Percentiles rank a stretch among this genome's conserved stretches.
Evolutionary conservation across 441 rosid species (phyloP).

Genomic region (Cnidoscolus chayamansa): DNA sequence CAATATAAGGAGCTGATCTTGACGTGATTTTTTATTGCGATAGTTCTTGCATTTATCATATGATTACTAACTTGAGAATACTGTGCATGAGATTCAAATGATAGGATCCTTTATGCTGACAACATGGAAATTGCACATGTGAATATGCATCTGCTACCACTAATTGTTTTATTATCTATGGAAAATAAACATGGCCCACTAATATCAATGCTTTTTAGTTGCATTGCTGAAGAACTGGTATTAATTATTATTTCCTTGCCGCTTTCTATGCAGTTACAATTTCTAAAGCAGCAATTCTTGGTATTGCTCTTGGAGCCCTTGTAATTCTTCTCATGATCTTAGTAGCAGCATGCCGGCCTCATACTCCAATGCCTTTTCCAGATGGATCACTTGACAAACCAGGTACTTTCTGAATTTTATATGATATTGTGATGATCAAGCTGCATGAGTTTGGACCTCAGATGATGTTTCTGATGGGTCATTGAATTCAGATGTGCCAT

Average conservation of each 20-base stretch:
- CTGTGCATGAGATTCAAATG: background rate
- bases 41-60: background rate
- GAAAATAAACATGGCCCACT: background rate
- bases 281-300: constrained; percentile 92
- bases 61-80: background rate
- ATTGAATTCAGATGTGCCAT: background rate
- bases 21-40: background rate
- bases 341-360: constrained; percentile 73
- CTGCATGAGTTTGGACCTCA: background rate
- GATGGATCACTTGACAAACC: constrained; percentile 89
- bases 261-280: constrained; percentile 55
- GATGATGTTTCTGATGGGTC: background rate
- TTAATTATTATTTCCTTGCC: background rate
- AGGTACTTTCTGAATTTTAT: constrained; percentile 40
- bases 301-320: constrained; percentile 83
- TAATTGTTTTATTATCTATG: background rate
- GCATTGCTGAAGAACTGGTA: background rate
- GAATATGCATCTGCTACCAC: background rate
- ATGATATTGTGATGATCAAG: background rate
- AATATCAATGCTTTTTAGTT: background rate
- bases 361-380: constrained; percentile 50
- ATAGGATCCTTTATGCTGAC: background rate
- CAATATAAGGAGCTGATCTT: background rate
- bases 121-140: background rate
- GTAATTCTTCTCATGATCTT: constrained; percentile 83